A percentile compares a stretch with the other conserved stretches of the same genome.
These are phyloP conservation scores for Crinitomyces ghanaensis DNA, from an alignment of 805 yeast species.

Conservation along the genomic window DNA sequence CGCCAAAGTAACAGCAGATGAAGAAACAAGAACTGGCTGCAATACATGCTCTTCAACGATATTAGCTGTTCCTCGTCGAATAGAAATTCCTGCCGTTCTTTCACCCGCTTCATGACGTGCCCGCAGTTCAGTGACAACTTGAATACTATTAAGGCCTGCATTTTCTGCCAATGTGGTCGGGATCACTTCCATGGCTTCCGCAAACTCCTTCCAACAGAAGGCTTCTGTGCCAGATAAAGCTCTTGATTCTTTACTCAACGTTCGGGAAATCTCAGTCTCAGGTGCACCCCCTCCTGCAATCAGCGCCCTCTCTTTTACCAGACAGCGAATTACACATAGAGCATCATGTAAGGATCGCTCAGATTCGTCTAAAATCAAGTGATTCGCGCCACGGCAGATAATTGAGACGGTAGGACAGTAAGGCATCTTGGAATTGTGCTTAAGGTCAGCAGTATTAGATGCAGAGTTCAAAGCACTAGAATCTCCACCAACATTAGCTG, in stretches of 20 bases:
- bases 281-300: slow-evolving; percentile 99
- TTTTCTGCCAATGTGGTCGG: slow-evolving; percentile 93
- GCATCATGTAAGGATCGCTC: slow-evolving; percentile 98
- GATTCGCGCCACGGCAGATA: slow-evolving; percentile 90
- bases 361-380: slow-evolving; percentile 82
- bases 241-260: slow-evolving; percentile 58
- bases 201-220: slow-evolving; percentile 83
- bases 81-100: slow-evolving; percentile 88
- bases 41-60: slow-evolving; percentile 88
- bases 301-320: slow-evolving; percentile 76
- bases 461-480: background rate
- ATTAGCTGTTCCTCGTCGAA: slow-evolving; percentile 87
- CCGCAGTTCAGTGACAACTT: slow-evolving; percentile 84
- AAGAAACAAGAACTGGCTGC: slow-evolving; percentile 92
- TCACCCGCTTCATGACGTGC: slow-evolving; percentile 87
- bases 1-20: slow-evolving; percentile 88
- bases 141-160: slow-evolving; percentile 86
- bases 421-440: slow-evolving; percentile 10
- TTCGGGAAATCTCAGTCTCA: slow-evolving; percentile 78
- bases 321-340: slow-evolving; percentile 80
- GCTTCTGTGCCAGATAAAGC: slow-evolving; percentile 77
- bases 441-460: background rate
- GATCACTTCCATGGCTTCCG: slow-evolving; percentile 81
- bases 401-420: slow-evolving; percentile 61
- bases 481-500: background rate